These are phyloP conservation scores for Leccinum truebloodii DNA, from an alignment of 768 basidiomycete species.

Conservation along the genomic window DNA sequence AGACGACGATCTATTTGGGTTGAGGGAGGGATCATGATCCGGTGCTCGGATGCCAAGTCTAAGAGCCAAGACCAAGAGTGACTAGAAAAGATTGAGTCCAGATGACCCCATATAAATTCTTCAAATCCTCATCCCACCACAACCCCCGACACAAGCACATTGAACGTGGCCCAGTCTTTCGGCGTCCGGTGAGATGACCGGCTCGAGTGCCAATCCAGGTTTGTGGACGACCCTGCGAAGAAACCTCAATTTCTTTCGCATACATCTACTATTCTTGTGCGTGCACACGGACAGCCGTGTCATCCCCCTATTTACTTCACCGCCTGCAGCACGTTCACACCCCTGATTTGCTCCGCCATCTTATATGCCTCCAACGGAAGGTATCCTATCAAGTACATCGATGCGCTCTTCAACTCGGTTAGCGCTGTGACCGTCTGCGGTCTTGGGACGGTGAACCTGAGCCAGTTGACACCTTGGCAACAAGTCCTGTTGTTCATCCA, in stretches of 20 bases:
- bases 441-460: slow-evolving; percentile 68
- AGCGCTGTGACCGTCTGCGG: slow-evolving; percentile 81
- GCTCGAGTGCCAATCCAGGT: slow-evolving; percentile 2
- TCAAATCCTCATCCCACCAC: neutral
- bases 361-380: slow-evolving; percentile 83
- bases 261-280: slow-evolving; percentile 64
- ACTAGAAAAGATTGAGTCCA: too few species aligned
- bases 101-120: too few species aligned
- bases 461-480: slow-evolving; percentile 67
- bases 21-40: neutral
- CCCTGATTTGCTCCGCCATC: slow-evolving; percentile 75
- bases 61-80: too few species aligned
- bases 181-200: slow-evolving; percentile 8
- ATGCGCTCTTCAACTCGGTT: slow-evolving; percentile 75
- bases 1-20: slow-evolving; percentile 13
- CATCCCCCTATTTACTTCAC: slow-evolving; percentile 3
- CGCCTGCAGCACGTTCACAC: slow-evolving; percentile 63
- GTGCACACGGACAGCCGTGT: slow-evolving; percentile 25
- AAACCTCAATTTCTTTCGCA: slow-evolving; percentile 67
- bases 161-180: neutral
- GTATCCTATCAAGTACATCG: slow-evolving; percentile 70
- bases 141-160: neutral
- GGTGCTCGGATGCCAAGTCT: too few species aligned
- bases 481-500: slow-evolving; percentile 71
- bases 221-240: slow-evolving; percentile 34